Percentiles rank a stretch among this genome's conserved stretches.
These are phyloP conservation scores for Umbilicaria muhlenbergii DNA, from an alignment of 495 filamentous ascomycete species.

Conservation along the genomic window DNA sequence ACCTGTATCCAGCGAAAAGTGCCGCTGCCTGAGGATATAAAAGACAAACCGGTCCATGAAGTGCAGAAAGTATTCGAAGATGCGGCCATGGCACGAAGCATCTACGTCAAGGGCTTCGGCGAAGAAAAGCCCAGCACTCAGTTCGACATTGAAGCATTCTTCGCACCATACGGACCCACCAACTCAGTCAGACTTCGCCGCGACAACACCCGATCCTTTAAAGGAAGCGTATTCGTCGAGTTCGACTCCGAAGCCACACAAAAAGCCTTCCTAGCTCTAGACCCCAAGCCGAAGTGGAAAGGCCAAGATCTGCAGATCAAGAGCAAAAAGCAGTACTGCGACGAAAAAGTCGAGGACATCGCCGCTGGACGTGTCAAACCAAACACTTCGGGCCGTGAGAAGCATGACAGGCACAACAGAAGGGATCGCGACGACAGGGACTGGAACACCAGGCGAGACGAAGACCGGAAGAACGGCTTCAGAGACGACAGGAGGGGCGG, in stretches of 20 bases:
- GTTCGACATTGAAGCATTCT: constrained; percentile 85
- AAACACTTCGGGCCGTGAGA: constrained; percentile 21
- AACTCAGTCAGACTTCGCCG: constrained; percentile 83
- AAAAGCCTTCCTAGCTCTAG: constrained; percentile 58
- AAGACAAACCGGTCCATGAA: constrained; percentile 22
- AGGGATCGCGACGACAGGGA: constrained; percentile 35
- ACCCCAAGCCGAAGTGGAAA: constrained; percentile 72
- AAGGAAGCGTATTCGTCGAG: constrained; percentile 90
- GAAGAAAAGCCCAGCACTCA: constrained; percentile 63
- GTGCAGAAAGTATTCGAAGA: constrained; percentile 41
- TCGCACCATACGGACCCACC: constrained; percentile 61
- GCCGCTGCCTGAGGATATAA: constrained; percentile 34
- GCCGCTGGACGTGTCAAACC: constrained; percentile 52
- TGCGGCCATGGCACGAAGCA: constrained; percentile 39
- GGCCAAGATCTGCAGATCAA: constrained; percentile 56
- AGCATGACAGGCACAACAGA: constrained; percentile 14
- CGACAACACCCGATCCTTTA: constrained; percentile 51
- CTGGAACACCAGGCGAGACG: constrained; percentile 51
- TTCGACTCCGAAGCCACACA: constrained; percentile 61
- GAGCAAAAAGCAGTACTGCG: constrained; percentile 76
- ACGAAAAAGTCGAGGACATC: constrained; percentile 63
- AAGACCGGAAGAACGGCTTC: constrained; percentile 51
- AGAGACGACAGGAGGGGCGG: constrained; percentile 20
- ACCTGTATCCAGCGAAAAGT: constrained; percentile 61
- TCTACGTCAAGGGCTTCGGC: constrained; percentile 84